Percentiles rank a stretch among this genome's conserved stretches.
Conservation (phyloP, 768 basidiomycete genomes). For the Xerocomus brunneocitrinus region DNA sequence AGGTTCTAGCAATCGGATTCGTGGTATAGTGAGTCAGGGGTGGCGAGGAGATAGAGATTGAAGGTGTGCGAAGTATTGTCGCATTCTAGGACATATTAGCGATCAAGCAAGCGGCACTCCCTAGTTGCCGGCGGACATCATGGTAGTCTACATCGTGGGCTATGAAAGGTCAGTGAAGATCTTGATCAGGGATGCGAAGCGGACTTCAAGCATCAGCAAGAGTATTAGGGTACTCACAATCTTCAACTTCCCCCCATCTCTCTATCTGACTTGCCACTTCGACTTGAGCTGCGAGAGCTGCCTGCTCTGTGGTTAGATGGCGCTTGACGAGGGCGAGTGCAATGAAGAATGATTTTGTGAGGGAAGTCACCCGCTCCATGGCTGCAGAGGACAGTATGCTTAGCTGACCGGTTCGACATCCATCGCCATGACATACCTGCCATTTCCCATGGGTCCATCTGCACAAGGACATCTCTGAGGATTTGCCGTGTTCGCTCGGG, state of each 20-base stretch:
- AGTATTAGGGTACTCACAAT: slow-evolving; percentile 60
- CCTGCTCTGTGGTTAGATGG: slow-evolving; percentile 74
- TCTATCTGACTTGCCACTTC: slow-evolving; percentile 96
- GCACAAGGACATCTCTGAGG: slow-evolving; percentile 51
- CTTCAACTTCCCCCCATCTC: slow-evolving; percentile 99
- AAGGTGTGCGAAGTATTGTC: slow-evolving; percentile 1
- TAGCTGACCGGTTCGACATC: neutral
- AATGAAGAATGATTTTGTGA: slow-evolving; percentile 88
- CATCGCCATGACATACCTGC: slow-evolving; percentile 57
- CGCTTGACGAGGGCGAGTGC: slow-evolving; percentile 79
- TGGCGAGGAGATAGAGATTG: neutral
- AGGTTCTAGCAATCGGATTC: slow-evolving; percentile 8
- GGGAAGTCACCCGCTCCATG: slow-evolving; percentile 85
- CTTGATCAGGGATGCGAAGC: neutral
- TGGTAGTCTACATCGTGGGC: slow-evolving; percentile 98
- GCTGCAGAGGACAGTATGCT: slow-evolving; percentile 42
- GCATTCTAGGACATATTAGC: slow-evolving; percentile 29
- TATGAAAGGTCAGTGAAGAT: slow-evolving; percentile 33
- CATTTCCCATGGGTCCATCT: slow-evolving; percentile 80
- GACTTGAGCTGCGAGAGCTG: slow-evolving; percentile 79
- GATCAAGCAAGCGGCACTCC: slow-evolving; percentile 68
- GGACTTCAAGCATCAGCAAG: slow-evolving; percentile 5
- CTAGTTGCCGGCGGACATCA: slow-evolving; percentile 83
- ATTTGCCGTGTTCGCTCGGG: slow-evolving; percentile 60
- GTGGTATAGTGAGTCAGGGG: slow-evolving; percentile 10